Percentiles rank a stretch among this genome's conserved stretches.
These are phyloP conservation scores for Globisporangium yorkense DNA, from an alignment of 352 stramenopile species.

Conservation along the genomic window DNA sequence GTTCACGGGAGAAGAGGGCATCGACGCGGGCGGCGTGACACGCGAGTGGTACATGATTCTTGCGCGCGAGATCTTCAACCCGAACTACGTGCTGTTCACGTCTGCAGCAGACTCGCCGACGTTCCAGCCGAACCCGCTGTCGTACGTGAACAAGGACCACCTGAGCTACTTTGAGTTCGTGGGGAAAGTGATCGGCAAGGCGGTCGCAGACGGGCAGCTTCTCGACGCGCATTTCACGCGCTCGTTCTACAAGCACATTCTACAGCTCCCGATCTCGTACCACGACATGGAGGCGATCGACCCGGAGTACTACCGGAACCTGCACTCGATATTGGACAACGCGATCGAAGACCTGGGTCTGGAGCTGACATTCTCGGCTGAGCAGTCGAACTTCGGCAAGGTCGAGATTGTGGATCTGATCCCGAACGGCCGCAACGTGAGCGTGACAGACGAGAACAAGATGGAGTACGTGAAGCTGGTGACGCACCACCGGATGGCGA, in stretches of 20 bases:
- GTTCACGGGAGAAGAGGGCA: conserved; percentile 97
- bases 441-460: conserved; percentile 92
- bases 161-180: conserved; percentile 99
- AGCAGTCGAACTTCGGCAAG: conserved; percentile 89
- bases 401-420: conserved; percentile 88
- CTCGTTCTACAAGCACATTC: conserved; percentile 98
- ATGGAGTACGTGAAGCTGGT: conserved; percentile 93
- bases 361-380: conserved; percentile 91
- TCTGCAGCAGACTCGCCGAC: conserved; percentile 97
- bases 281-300: conserved; percentile 99
- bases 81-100: conserved; percentile 99
- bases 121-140: conserved; percentile 99
- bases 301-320: conserved; percentile 93
- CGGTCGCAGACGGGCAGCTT: conserved; percentile 97
- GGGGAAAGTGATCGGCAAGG: conserved; percentile 98
- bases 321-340: conserved; percentile 89
- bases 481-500: conserved; percentile 99
- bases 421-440: conserved; percentile 78
- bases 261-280: conserved; percentile 96
- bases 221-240: conserved; percentile 99
- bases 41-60: conserved; percentile 99
- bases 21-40: conserved; percentile 98
- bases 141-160: conserved; percentile 98
- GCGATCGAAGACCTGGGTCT: conserved; percentile 79
- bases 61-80: conserved; percentile 99